These are phyloP conservation scores for Brassica napus DNA, from an alignment of 345 rosid species.

Conservation along the genomic window Da-Ae NC_063451.1:23659501-23660000, in stretches of 20 bases:
- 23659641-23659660: constrained; percentile 9
- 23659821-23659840: constrained; percentile 18
- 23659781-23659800: background rate
- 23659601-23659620: constrained; percentile 23
- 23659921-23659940: background rate
- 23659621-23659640: constrained; percentile 29
- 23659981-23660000: background rate
- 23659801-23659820: background rate
- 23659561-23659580: constrained; percentile 28
- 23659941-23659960: background rate
- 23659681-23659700: background rate
- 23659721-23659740: constrained; percentile 15
- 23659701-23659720: background rate
- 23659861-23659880: constrained; percentile 20
- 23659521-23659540: constrained; percentile 25
- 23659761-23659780: background rate
- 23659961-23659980: background rate
- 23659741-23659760: constrained; percentile 15
- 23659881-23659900: constrained; percentile 25
- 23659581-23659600: constrained; percentile 37
- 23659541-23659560: background rate
- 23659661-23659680: background rate
- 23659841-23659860: constrained; percentile 4
- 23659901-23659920: background rate
- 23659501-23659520: background rate